Evolutionary conservation across 2,329 filamentous ascomycete species (phyloP).

Genomic region (Cladophialophora immunda): DNA sequence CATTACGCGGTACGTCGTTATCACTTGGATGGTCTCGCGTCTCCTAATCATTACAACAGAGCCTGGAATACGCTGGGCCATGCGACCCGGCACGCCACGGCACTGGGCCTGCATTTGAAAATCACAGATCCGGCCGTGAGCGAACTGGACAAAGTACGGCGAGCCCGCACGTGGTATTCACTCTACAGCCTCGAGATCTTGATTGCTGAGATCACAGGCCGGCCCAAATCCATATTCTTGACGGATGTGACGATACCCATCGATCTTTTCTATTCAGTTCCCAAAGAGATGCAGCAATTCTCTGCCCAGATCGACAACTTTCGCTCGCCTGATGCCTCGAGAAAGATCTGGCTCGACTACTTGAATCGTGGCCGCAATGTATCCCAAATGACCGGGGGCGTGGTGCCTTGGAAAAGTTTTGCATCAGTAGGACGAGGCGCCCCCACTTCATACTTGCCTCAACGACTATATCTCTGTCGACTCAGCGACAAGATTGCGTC

Average conservation of each 20-base stretch:
- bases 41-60: conserved; percentile 27
- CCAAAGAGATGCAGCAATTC: not conserved
- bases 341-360: conserved; percentile 30
- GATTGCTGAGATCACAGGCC: conserved; percentile 41
- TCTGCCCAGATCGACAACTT: not conserved
- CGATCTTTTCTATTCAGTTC: conserved; percentile 7
- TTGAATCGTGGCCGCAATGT: conserved; percentile 21
- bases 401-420: conserved; percentile 32
- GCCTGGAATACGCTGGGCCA: conserved; percentile 43
- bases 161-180: conserved; percentile 41
- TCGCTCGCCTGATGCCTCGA: conserved; percentile 10
- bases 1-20: conserved; percentile 39
- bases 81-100: conserved; percentile 41
- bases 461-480: conserved; percentile 28
- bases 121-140: conserved; percentile 32
- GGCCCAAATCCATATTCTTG: conserved; percentile 39
- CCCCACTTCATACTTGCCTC: conserved; percentile 26
- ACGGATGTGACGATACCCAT: conserved; percentile 38
- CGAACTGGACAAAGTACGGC: conserved; percentile 28
- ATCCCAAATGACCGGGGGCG: conserved; percentile 28
- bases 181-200: conserved; percentile 41
- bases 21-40: not conserved
- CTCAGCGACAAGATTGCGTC: conserved; percentile 35
- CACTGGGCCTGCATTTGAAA: conserved; percentile 42
- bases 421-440: conserved; percentile 24